Percentiles rank a stretch among this genome's conserved stretches.
These are phyloP conservation scores for Thinopyrum obtusiflorum DNA, from an alignment of 202 grass and related monocot genomes.

Conservation along the genomic window DNA sequence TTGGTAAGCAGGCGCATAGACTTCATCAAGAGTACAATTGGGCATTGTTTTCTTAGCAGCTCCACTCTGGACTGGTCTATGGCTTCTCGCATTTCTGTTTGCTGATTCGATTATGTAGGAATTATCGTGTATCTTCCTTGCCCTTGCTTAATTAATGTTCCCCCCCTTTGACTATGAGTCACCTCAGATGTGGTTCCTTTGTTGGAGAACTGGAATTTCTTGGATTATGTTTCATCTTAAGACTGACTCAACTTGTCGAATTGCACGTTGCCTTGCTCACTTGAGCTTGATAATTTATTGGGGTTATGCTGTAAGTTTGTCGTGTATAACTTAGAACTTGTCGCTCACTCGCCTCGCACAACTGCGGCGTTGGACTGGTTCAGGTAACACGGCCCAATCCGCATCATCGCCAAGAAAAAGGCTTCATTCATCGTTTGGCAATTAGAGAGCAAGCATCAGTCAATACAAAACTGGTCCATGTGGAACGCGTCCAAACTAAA, in stretches of 20 bases:
- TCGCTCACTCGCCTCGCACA: too few species aligned
- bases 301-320: too few species aligned
- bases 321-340: too few species aligned
- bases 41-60: constrained; percentile 10
- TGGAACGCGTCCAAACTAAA: not conserved
- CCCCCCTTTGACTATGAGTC: not conserved
- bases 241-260: not conserved
- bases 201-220: not conserved
- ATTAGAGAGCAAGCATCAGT: too few species aligned
- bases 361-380: too few species aligned
- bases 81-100: constrained; percentile 14
- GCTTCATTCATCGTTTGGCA: too few species aligned
- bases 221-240: not conserved
- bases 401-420: not conserved
- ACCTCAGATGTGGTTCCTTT: not conserved
- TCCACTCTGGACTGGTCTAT: not conserved
- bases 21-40: not conserved
- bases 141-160: not conserved
- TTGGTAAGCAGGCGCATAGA: not conserved
- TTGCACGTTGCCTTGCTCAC: not conserved
- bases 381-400: not conserved
- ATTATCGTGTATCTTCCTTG: not conserved
- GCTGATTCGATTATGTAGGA: constrained; percentile 22
- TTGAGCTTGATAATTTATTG: not conserved
- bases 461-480: not conserved